Conservation (phyloP, 176 grass and related monocot species). For the Oryza glumipatula region DNA sequence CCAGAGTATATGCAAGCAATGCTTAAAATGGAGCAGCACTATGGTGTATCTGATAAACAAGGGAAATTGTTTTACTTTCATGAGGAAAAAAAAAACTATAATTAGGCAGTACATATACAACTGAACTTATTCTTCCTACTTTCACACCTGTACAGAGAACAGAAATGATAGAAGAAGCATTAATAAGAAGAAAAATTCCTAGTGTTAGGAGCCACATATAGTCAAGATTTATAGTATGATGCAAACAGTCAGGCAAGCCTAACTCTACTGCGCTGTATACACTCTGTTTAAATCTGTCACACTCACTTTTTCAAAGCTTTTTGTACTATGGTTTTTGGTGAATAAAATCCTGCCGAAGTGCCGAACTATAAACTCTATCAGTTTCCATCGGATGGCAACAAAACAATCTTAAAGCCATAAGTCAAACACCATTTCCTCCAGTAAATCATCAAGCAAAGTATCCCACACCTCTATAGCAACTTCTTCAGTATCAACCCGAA, state of each 20-base stretch:
- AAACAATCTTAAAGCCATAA: constrained; percentile 59
- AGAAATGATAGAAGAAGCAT: neutral
- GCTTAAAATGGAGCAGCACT: neutral
- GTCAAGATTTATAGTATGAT: constrained; percentile 34
- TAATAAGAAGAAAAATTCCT: constrained; percentile 16
- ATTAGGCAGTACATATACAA: constrained; percentile 33
- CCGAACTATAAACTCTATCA: constrained; percentile 33
- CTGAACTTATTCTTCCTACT: constrained; percentile 8
- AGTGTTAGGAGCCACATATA: constrained; percentile 27
- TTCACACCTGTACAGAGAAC: constrained; percentile 30
- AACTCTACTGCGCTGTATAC: neutral
- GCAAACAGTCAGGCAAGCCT: constrained; percentile 24
- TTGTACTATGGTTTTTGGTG: constrained; percentile 21
- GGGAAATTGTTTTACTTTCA: neutral
- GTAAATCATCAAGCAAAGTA: constrained; percentile 66
- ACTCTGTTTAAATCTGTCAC: constrained; percentile 15
- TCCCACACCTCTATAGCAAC: constrained; percentile 61
- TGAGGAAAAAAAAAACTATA: neutral
- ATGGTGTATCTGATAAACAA: constrained; percentile 22
- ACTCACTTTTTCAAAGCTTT: constrained; percentile 32
- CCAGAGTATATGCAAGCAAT: constrained; percentile 1
- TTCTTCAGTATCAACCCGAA: constrained; percentile 42
- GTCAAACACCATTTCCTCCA: constrained; percentile 76
- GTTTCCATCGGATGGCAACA: constrained; percentile 34
- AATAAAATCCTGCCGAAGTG: constrained; percentile 9